Base-by-base conservation (phyloP, 1,284 basidiomycete species). In the Tilletia caries region DNA sequence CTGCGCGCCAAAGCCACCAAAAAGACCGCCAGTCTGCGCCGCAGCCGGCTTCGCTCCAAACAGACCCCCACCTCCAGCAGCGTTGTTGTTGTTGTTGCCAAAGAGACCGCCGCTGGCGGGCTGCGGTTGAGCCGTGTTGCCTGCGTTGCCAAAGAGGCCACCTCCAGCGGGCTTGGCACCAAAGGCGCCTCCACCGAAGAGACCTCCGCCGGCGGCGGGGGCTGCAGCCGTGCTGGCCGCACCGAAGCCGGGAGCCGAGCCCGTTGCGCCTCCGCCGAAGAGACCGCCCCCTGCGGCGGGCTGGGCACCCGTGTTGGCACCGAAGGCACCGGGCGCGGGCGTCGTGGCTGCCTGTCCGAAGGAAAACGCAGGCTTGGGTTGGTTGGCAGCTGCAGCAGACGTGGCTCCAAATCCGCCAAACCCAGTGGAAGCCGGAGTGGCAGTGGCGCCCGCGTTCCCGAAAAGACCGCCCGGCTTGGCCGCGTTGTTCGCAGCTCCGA, bases 21-120 rank as follows among this genome's bases (percentile, higher is more conserved):
- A 86, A n/a, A 86, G 77, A 52, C 84, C 84, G 4, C 84, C 84
- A 29, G 54, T 25, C 27, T 60, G 54, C 23, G 81, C 73, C 10
- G 84, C 74, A 2, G 79, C 75, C 33, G 80, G 75, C 20, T 76
- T 60, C 3, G 81, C 75, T 20, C 65, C 65, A 27, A 66, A 66
- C 23, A 66, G 23, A 37, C 41, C 41, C 2, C 65, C 44, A 8
- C 58, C 58, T n/a, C 20, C 58, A 32, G 4, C 18, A 10, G 27
- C 1, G 12, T 41, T 12, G 64, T 54, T 34, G 12, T 41, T 12
- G 64, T 54, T 34, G 33, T 37, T 68, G 50, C 64, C 64, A n/a
- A 65, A 65, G 20, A 65, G 33, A 41, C 64, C 64, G 13, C 27
- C 64, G 13, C 27, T 23, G 4, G 32, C 20, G 6, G 27, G 18